phyloP scores from a whole-genome alignment of 805 yeast genomes.

The Pichia deserticola region DNA sequence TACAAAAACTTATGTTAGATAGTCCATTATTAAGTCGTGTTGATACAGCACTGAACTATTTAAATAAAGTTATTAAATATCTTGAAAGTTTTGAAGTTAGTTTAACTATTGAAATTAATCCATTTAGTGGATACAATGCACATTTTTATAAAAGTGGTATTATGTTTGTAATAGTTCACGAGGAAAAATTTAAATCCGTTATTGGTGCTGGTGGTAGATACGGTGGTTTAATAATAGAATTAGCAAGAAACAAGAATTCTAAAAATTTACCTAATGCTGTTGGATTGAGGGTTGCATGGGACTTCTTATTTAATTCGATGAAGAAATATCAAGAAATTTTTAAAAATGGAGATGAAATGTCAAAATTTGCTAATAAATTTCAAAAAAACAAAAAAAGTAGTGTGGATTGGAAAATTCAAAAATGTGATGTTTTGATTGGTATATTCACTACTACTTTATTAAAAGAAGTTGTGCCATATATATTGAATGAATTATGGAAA shows the following conservation, averaged over 20 bases:
- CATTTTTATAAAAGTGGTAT: slow-evolving; percentile 73
- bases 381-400: slow-evolving; percentile 24
- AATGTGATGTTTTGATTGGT: slow-evolving; percentile 80
- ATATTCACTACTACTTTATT: slow-evolving; percentile 53
- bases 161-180: slow-evolving; percentile 81
- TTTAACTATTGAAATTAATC: slow-evolving; percentile 50
- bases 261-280: slow-evolving; percentile 52
- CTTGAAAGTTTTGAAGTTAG: slow-evolving; percentile 52
- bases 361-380: slow-evolving; percentile 22
- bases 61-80: slow-evolving; percentile 50
- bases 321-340: slow-evolving; percentile 37
- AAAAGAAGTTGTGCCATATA: slow-evolving; percentile 53
- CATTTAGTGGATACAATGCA: slow-evolving; percentile 77
- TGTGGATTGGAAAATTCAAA: slow-evolving; percentile 40
- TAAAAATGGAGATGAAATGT: slow-evolving; percentile 15
- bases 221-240: slow-evolving; percentile 60
- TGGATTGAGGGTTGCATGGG: slow-evolving; percentile 81
- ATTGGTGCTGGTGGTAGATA: slow-evolving; percentile 94
- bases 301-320: slow-evolving; percentile 48
- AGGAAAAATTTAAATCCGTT: slow-evolving; percentile 43
- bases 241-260: slow-evolving; percentile 43
- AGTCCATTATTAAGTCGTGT: slow-evolving; percentile 55
- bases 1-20: slow-evolving; percentile 67
- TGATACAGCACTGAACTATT: slow-evolving; percentile 54
- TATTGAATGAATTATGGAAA: slow-evolving; percentile 64